A percentile compares a stretch with the other conserved stretches of the same genome.
These are phyloP conservation scores for Trichothecium roseum DNA, from an alignment of 2,329 filamentous ascomycete species.

Conservation along the genomic window DNA sequence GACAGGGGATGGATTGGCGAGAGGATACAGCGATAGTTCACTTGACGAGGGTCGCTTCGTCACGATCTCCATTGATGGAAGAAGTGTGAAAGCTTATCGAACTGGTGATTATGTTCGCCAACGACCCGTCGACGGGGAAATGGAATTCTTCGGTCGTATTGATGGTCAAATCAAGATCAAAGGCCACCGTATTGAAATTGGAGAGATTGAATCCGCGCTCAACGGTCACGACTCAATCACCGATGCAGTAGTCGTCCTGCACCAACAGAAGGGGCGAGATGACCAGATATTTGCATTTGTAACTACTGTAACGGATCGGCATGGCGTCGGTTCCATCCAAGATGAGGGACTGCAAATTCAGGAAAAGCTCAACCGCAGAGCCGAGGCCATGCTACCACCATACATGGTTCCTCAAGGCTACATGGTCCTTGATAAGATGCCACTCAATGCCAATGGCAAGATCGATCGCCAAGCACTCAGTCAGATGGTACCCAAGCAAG, in stretches of 20 bases:
- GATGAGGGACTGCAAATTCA: too few relatives aligned
- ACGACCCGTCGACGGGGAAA: constrained; percentile 9
- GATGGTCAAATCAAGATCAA: constrained; percentile 18
- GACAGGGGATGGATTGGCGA: constrained; percentile 10
- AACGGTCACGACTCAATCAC: constrained; percentile 6
- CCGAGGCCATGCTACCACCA: constrained; percentile 5
- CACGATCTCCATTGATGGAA: constrained; percentile 1
- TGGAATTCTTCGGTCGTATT: constrained; percentile 18
- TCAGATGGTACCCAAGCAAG: not conserved
- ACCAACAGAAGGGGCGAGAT: not conserved
- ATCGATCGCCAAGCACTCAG: constrained; percentile 7
- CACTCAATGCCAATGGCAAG: constrained; percentile 9
- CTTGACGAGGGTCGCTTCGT: constrained; percentile 9
- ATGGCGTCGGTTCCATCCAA: too few relatives aligned
- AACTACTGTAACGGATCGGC: too few relatives aligned
- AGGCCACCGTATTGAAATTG: constrained; percentile 18
- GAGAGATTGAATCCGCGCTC: constrained; percentile 15
- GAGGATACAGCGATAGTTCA: constrained; percentile 8
- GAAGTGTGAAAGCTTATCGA: constrained; percentile 10
- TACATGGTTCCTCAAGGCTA: constrained; percentile 9
- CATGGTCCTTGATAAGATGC: constrained; percentile 6
- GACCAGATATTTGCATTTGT: constrained; percentile 6
- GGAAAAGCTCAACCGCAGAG: too few relatives aligned
- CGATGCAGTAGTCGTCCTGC: constrained; percentile 10
- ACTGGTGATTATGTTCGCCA: constrained; percentile 17